These are phyloP conservation scores for Sporothrix mexicana DNA, from an alignment of 2,329 filamentous ascomycete species.

Conservation along the genomic window DNA sequence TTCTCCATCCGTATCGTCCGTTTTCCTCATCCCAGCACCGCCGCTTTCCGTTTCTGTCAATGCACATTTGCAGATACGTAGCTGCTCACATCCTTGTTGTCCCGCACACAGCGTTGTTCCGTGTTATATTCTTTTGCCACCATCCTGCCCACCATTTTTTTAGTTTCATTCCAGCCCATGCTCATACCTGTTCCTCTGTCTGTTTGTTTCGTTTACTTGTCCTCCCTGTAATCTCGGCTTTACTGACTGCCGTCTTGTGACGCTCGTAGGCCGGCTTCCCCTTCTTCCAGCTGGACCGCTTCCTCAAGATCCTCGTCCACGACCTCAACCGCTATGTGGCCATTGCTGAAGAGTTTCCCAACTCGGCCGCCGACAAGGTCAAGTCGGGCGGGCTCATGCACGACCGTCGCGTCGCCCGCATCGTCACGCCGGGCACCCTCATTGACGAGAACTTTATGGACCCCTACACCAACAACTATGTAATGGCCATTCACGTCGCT, in stretches of 20 bases:
- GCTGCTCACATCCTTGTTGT: too few species aligned
- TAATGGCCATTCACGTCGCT: conserved; percentile 75
- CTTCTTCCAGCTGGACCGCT: conserved; percentile 88
- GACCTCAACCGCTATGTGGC: conserved; percentile 91
- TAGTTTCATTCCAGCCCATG: neutral
- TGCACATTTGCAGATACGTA: too few species aligned
- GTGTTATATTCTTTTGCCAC: too few species aligned
- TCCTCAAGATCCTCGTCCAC: conserved; percentile 89
- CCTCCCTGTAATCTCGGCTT: neutral
- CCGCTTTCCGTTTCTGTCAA: neutral
- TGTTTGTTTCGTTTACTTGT: conserved; percentile 10
- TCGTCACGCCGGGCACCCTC: conserved; percentile 92
- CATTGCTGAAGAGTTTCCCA: conserved; percentile 89
- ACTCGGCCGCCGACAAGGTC: conserved; percentile 70
- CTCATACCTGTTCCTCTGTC: neutral
- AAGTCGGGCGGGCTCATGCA: conserved; percentile 82
- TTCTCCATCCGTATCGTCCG: conserved; percentile 13
- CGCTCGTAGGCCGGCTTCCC: conserved; percentile 78
- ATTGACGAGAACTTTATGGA: conserved; percentile 99
- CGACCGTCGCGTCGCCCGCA: conserved; percentile 80
- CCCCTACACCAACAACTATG: conserved; percentile 89
- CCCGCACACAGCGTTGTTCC: too few species aligned
- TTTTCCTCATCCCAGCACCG: conserved; percentile 15
- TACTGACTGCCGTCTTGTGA: conserved; percentile 4
- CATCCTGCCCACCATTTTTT: neutral